These are phyloP conservation scores for Trichosporon sp. DNA, from an alignment of 1,284 basidiomycete genomes.

Conservation along the genomic window DNA sequence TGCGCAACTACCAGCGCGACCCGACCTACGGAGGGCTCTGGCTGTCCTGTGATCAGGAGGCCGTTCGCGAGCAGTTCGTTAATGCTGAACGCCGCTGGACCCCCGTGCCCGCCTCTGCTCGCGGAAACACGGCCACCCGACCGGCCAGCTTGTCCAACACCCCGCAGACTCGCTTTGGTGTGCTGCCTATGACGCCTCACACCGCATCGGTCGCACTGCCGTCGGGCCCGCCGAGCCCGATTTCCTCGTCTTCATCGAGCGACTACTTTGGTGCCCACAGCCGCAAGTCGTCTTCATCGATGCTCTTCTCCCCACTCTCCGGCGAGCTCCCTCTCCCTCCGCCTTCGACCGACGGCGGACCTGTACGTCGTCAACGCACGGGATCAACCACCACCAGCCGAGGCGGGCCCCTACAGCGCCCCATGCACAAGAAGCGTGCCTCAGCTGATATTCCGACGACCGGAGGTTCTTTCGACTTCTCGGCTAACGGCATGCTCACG, in stretches of 20 bases:
- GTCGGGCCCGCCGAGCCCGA: slow-evolving; percentile 39
- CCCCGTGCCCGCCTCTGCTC: slow-evolving; percentile 14
- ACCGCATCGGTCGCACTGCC: slow-evolving; percentile 27
- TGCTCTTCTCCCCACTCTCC: slow-evolving; percentile 31
- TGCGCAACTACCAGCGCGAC: slow-evolving; percentile 19
- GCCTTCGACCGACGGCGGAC: slow-evolving; percentile 36
- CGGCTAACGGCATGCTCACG: slow-evolving; percentile 13
- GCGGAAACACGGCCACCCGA: slow-evolving; percentile 12
- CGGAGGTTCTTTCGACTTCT: slow-evolving; percentile 18
- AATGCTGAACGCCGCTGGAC: slow-evolving; percentile 32
- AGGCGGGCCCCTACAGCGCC: slow-evolving; percentile 28
- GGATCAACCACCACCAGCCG: slow-evolving; percentile 25
- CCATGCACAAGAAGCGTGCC: slow-evolving; percentile 33
- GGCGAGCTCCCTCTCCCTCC: slow-evolving; percentile 27
- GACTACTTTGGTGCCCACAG: slow-evolving; percentile 42
- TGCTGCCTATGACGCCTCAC: slow-evolving; percentile 47
- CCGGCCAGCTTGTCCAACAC: slow-evolving; percentile 37
- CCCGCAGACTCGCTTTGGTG: slow-evolving; percentile 33
- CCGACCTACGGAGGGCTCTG: slow-evolving; percentile 33
- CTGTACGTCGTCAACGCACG: slow-evolving; percentile 35
- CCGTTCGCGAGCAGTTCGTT: slow-evolving; percentile 29
- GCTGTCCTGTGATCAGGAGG: slow-evolving; percentile 41
- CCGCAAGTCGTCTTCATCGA: slow-evolving; percentile 37
- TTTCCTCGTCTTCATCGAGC: slow-evolving; percentile 27
- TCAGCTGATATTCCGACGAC: slow-evolving; percentile 22